Evolutionary conservation across 2,329 filamentous ascomycete species (phyloP).

Genomic region (Fusarium sp.): DNA sequence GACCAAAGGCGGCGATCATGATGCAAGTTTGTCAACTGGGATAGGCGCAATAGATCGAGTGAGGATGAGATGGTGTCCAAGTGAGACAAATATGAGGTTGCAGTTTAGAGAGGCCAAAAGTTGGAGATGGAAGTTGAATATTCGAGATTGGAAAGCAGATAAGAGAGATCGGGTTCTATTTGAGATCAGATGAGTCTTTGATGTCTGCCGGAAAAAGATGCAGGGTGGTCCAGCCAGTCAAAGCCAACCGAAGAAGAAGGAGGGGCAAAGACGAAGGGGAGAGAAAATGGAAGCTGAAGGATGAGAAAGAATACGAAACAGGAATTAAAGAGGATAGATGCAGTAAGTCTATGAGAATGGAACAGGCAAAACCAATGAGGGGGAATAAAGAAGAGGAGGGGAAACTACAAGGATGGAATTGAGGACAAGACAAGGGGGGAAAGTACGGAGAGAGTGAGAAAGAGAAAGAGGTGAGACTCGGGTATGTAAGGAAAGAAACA

Average conservation of each 20-base stretch:
- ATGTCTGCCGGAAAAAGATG: conserved; percentile 37
- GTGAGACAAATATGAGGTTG: conserved; percentile 5
- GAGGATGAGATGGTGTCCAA: neutral
- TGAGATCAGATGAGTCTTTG: conserved; percentile 42
- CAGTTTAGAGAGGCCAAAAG: neutral
- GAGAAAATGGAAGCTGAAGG: conserved; percentile 1
- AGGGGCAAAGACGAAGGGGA: conserved; percentile 19
- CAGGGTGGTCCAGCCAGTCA: conserved; percentile 38
- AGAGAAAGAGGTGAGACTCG: conserved; percentile 22
- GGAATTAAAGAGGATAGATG: conserved; percentile 9
- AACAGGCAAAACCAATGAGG: neutral
- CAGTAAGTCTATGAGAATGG: neutral
- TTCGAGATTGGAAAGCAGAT: conserved; percentile 25
- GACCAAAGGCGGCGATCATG: conserved; percentile 33
- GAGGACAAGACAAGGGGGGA: neutral
- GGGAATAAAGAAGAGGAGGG: conserved; percentile 5
- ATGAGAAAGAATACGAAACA: conserved; percentile 1
- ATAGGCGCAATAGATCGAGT: neutral
- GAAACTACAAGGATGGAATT: neutral
- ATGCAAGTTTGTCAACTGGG: neutral
- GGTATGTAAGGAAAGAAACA: conserved; percentile 22
- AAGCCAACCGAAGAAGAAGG: conserved; percentile 30
- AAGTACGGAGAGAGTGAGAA: neutral
- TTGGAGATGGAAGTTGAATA: conserved; percentile 11
- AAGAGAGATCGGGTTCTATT: conserved; percentile 20